phyloP scores from a whole-genome alignment of 495 filamentous ascomycete species.

The Penicillium salamii region DNA sequence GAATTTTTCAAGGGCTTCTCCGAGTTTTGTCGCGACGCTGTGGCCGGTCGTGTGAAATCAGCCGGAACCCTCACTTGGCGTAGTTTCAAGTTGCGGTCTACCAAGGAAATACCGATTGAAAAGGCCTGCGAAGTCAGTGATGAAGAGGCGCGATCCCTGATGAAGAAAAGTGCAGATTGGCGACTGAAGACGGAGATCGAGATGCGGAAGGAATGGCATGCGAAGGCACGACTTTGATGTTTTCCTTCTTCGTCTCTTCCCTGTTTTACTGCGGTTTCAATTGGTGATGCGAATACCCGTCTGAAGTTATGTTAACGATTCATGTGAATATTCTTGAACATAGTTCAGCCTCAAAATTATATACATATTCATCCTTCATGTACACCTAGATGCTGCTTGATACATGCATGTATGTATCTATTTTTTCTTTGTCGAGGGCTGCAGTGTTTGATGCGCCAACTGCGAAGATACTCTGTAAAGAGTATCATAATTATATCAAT shows the following conservation, averaged over 20 bases:
- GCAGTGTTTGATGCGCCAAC: too few species aligned
- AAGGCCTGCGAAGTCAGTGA: conserved; percentile 47
- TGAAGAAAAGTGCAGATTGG: conserved; percentile 47
- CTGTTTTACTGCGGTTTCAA: too few species aligned
- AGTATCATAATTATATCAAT: neutral
- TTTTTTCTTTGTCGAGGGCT: too few species aligned
- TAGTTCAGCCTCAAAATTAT: too few species aligned
- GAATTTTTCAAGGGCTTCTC: conserved; percentile 56
- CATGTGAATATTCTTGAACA: too few species aligned
- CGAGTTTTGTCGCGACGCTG: conserved; percentile 49
- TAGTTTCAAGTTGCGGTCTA: conserved; percentile 52
- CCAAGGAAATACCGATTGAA: conserved; percentile 49
- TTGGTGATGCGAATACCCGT: too few species aligned
- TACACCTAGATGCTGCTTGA: too few species aligned
- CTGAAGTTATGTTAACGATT: too few species aligned
- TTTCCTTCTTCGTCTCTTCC: neutral
- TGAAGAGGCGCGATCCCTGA: conserved; percentile 49
- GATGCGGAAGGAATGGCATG: conserved; percentile 35
- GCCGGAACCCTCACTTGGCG: conserved; percentile 41
- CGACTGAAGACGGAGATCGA: conserved; percentile 44
- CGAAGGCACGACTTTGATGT: conserved; percentile 46
- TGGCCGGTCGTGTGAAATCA: conserved; percentile 26
- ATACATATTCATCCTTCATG: too few species aligned
- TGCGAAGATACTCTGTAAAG: too few species aligned
- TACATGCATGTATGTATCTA: too few species aligned